phyloP scores from a whole-genome alignment of 2,329 filamentous ascomycete genomes.

The Sphaerulina vaccinii region DNA sequence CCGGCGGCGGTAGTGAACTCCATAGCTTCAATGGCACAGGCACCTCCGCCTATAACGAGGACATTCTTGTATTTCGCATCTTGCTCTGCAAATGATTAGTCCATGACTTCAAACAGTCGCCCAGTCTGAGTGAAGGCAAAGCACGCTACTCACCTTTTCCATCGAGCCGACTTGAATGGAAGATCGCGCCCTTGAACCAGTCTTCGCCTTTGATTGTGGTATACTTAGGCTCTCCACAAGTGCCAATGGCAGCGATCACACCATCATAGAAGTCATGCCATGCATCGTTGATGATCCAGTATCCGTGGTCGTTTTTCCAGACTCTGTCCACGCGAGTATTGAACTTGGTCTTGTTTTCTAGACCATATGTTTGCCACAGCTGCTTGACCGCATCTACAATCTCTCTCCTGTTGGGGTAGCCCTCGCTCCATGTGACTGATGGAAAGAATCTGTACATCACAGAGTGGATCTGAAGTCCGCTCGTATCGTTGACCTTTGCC shows the following conservation, averaged over 20 bases:
- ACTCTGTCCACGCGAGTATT: slow-evolving; percentile 67
- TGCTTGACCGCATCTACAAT: slow-evolving; percentile 70
- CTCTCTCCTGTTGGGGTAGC: slow-evolving; percentile 75
- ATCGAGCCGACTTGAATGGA: slow-evolving; percentile 73
- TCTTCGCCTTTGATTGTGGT: slow-evolving; percentile 69
- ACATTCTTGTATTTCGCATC: slow-evolving; percentile 72
- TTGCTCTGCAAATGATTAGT: slow-evolving; percentile 44
- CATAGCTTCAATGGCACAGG: slow-evolving; percentile 77
- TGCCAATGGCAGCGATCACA: slow-evolving; percentile 74
- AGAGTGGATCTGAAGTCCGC: slow-evolving; percentile 78
- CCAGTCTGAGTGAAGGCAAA: slow-evolving; percentile 72
- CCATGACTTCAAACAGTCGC: slow-evolving; percentile 76
- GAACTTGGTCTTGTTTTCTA: slow-evolving; percentile 71
- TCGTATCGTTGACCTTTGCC: slow-evolving; percentile 67
- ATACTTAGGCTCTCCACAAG: slow-evolving; percentile 75
- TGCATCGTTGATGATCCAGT: slow-evolving; percentile 75
- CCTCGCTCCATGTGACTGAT: slow-evolving; percentile 68
- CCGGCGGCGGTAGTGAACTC: slow-evolving; percentile 71
- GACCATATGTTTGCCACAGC: slow-evolving; percentile 72
- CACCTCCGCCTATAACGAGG: slow-evolving; percentile 77
- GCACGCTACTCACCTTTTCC: slow-evolving; percentile 59
- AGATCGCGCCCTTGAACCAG: slow-evolving; percentile 68
- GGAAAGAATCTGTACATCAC: slow-evolving; percentile 88
- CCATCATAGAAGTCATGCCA: slow-evolving; percentile 74
- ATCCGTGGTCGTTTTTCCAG: slow-evolving; percentile 64